Conservation (phyloP, 139 green algal genomes). For the Chlamydomonas sphaeroides region DNA sequence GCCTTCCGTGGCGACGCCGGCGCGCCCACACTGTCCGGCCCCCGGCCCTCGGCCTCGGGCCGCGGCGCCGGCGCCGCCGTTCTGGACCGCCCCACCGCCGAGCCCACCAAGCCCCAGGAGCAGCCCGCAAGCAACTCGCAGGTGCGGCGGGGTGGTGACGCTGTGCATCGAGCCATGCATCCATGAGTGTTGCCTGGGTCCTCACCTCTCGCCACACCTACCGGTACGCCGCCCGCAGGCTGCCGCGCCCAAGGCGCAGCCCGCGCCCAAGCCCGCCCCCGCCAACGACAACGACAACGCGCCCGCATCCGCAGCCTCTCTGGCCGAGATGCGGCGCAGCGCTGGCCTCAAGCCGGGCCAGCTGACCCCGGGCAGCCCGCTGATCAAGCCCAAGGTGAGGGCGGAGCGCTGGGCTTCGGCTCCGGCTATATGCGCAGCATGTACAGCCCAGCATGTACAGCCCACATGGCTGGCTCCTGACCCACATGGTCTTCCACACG, state of each 20-base stretch:
- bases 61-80: neutral
- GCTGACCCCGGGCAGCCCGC: slow-evolving; percentile 47
- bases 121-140: too few relatives aligned
- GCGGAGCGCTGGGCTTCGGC: too few relatives aligned
- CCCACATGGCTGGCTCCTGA: too few relatives aligned
- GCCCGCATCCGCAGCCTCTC: neutral
- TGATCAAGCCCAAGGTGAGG: slow-evolving; percentile 5
- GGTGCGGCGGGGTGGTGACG: too few relatives aligned
- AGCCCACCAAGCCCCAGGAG: neutral
- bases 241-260: neutral
- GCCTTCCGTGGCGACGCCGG: slow-evolving; percentile 9
- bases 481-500: too few relatives aligned
- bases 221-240: neutral
- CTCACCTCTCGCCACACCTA: too few relatives aligned
- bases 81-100: neutral
- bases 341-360: slow-evolving; percentile 55
- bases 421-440: too few relatives aligned
- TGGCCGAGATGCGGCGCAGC: too few relatives aligned
- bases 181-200: too few relatives aligned
- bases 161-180: too few relatives aligned
- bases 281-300: too few relatives aligned
- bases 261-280: neutral
- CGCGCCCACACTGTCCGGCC: neutral
- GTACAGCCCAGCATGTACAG: too few relatives aligned
- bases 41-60: neutral